These are phyloP conservation scores for Leccinum proximum DNA, from an alignment of 1,284 basidiomycete species.

Conservation along the genomic window DNA sequence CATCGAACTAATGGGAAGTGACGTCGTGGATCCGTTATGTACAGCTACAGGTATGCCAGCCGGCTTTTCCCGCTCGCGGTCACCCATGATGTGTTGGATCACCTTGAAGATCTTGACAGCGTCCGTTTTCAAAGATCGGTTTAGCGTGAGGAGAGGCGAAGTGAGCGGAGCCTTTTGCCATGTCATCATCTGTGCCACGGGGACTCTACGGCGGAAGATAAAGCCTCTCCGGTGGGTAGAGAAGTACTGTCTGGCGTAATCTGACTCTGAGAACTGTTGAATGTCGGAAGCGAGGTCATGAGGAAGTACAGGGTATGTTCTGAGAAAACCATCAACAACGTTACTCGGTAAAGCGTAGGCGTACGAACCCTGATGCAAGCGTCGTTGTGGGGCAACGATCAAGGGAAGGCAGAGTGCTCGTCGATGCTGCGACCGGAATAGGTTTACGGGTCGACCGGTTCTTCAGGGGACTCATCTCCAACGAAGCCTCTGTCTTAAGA, in stretches of 20 bases:
- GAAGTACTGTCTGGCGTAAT: constrained; percentile 85
- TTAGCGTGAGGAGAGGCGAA: constrained; percentile 71
- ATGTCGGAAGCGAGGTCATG: constrained; percentile 79
- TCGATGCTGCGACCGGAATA: constrained; percentile 54
- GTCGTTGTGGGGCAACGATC: constrained; percentile 38
- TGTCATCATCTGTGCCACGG: constrained; percentile 81
- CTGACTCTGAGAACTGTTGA: constrained; percentile 78
- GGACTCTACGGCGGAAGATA: constrained; percentile 76
- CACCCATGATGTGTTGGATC: constrained; percentile 90
- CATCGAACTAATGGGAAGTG: constrained; percentile 37
- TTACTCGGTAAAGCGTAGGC: neutral
- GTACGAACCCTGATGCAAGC: constrained; percentile 61
- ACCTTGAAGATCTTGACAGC: constrained; percentile 86
- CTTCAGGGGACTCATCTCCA: constrained; percentile 71
- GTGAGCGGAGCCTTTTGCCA: constrained; percentile 82
- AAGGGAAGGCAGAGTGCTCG: constrained; percentile 15
- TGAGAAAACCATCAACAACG: constrained; percentile 13
- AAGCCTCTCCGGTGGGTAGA: constrained; percentile 85
- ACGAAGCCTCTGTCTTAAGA: constrained; percentile 54
- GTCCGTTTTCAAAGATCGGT: constrained; percentile 65
- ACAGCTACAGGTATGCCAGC: constrained; percentile 44
- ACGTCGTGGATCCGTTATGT: constrained; percentile 54
- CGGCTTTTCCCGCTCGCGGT: constrained; percentile 71
- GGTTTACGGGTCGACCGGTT: constrained; percentile 60
- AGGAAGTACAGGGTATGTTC: constrained; percentile 55